Base-by-base conservation (phyloP, 768 basidiomycete genomes). In the Suillus tomentosus region DNA sequence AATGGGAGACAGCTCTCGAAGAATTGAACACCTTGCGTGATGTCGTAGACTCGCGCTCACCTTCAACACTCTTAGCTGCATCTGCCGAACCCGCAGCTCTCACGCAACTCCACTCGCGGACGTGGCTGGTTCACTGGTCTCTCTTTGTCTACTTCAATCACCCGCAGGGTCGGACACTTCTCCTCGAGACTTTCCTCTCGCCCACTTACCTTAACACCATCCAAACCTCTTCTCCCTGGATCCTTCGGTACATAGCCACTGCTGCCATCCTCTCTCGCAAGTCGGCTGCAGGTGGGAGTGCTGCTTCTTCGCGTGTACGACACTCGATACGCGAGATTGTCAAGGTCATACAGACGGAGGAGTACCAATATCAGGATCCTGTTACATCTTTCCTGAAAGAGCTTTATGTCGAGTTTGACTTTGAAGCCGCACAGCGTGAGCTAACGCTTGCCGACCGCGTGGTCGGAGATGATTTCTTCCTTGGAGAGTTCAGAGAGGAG, bases 131-230 rank as follows among this genome's bases (percentile, higher is more conserved):
- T 8, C 97, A 99, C 79, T 99, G 96, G 97, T 93, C 91, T 1
- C 87, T 99, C 57, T 99, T 98, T 76, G 95, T 98, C 62, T 99
- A 96, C 80, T 99, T 95, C 82, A 98, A 97, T 80, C 94, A 98
- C 78, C 88, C 89, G 0, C 87, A 95, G 70, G 95, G 94, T 34
- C 89, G 95, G 48, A 92, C 92, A 0, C 87, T 94, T 19, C 88
- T 99, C 63, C 89, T 99, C 69, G 97, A 99, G 73, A 94, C 93
- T 1, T 99, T 98, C 89, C 90, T 99, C 73, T 85, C 92, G 22
- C 96, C 96, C 2, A 92, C 92, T 1, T 99, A 98, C 82, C 91
- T 99, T 76, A 97, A 98, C 81, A 98, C 97, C 14, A 96, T 99
- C 75, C 97, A 99, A 77, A 97, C 96, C 0, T 88, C 95, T 5